phyloP scores from a whole-genome alignment of 768 basidiomycete genomes.

The Mycena polygramma region DNA sequence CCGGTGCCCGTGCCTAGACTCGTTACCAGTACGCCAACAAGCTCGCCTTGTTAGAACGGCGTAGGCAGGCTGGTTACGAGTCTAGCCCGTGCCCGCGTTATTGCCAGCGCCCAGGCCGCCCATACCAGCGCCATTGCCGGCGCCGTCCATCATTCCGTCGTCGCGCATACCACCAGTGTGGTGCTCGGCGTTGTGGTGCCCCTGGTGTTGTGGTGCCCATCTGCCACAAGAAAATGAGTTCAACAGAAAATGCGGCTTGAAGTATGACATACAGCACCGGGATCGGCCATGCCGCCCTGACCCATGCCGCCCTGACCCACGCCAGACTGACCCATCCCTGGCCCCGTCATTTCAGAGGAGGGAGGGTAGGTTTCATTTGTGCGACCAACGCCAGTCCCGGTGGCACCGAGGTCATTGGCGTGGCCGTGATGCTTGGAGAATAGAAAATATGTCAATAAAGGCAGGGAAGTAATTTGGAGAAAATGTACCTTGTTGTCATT shows the following conservation, averaged over 20 bases:
- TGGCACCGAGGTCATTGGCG: not conserved
- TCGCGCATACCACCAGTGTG: not conserved
- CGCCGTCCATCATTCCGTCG: conserved; percentile 19
- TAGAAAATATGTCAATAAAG: not conserved
- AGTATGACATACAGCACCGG: not conserved
- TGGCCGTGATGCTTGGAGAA: conserved; percentile 11
- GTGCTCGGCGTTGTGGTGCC: not conserved
- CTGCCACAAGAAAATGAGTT: not conserved
- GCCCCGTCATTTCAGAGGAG: not conserved
- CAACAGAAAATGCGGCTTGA: no score
- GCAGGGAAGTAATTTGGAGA: no score
- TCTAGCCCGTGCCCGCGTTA: no score
- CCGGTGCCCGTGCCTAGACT: conserved; percentile 1
- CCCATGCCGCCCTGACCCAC: no score
- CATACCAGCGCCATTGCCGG: not conserved
- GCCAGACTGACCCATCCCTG: no score
- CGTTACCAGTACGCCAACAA: not conserved
- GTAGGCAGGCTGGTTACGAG: no score
- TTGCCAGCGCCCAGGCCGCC: no score
- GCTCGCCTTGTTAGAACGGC: no score
- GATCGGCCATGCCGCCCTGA: no score
- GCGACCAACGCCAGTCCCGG: conserved; percentile 4
- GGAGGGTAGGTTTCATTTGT: not conserved
- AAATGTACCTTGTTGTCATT: conserved; percentile 21
- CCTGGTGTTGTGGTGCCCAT: conserved; percentile 21